phyloP scores from a whole-genome alignment of 2,329 filamentous ascomycete species.

The Colletotrichum sp. region DNA sequence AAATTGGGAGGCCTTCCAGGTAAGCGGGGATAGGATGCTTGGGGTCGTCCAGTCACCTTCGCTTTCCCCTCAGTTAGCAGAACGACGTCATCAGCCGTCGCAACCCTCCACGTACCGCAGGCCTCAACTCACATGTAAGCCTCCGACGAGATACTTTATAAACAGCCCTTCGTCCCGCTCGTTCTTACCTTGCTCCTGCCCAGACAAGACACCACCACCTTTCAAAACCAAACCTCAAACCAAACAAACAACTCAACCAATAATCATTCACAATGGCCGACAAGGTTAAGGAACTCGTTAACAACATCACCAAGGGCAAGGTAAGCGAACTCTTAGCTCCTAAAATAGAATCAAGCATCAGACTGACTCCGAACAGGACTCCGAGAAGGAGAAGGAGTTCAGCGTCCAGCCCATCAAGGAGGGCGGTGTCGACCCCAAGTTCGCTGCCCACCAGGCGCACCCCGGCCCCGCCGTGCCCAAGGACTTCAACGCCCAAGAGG shows the following conservation, averaged over 20 bases:
- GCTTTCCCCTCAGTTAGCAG: neutral
- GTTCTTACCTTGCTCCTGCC: neutral
- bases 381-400: conserved; percentile 47
- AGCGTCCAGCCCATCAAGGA: conserved; percentile 49
- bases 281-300: conserved; percentile 24
- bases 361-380: conserved; percentile 5
- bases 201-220: neutral
- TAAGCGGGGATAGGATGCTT: neutral
- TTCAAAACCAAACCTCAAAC: neutral
- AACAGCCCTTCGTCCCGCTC: neutral
- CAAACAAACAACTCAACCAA: neutral
- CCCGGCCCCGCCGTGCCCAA: conserved; percentile 63
- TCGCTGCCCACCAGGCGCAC: conserved; percentile 57
- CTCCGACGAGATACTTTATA: conserved; percentile 8
- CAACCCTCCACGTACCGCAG: neutral
- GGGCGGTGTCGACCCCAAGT: conserved; percentile 46
- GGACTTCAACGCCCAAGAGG: conserved; percentile 56
- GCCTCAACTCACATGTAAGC: conserved; percentile 18
- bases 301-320: conserved; percentile 20
- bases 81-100: conserved; percentile 21
- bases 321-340: neutral
- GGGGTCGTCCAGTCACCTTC: neutral
- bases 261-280: conserved; percentile 13
- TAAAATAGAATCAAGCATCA: neutral
- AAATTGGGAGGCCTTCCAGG: conserved; percentile 11